Evolutionary conservation across 2,329 filamentous ascomycete genomes (phyloP), one percentile per base, ranked within the genome.

Genomic region (Neodidymelliopsis sp.): DNA sequence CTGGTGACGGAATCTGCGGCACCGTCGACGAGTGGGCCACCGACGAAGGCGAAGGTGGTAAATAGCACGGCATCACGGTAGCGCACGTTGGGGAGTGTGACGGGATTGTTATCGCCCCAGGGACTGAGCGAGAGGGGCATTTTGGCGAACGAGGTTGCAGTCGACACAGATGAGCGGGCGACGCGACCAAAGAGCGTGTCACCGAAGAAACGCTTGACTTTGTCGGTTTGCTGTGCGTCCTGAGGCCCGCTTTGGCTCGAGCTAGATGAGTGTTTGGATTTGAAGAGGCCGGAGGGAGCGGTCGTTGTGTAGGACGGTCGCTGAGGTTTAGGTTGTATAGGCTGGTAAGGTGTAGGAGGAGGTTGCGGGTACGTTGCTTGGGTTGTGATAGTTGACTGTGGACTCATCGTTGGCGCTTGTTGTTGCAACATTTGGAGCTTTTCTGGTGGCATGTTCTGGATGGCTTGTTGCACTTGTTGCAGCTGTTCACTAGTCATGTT

Each of bases 91-190:
- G 71, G 71, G 4, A 73, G 60, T 1, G 70, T 73, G 13, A 74
- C 70, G 2, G 71, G 69, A 42, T 73, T 74, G 51, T 74, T 74
- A 51, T 73, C 71, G 23, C 71, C 71, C 70, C 70, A 74, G 3
- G 71, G 71, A 9, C 65, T 69, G 2, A 74, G 56, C 0, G 62
- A 51, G 4, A 62, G 56, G 11, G 69, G 65, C 61, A 72, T 69
- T 34, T 71, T 71, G 28, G 70, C 34, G 11, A 69, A 61, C 1
- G 68, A 65, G 2, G 68, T 67, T 9, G 59, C 66, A 3, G 69
- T 72, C 35, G 67, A 59, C 10, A 72, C 67, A 3, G 63, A 67
- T 1, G 69, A 66, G 28, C 71, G 65, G 7, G 66, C 70, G 28
- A 73, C 60, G 10, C 70, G 67, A 16, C 70, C 70, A 20, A 71